phyloP scores from a whole-genome alignment of 1,139 yeast genomes.

The Diutina sp. region DNA sequence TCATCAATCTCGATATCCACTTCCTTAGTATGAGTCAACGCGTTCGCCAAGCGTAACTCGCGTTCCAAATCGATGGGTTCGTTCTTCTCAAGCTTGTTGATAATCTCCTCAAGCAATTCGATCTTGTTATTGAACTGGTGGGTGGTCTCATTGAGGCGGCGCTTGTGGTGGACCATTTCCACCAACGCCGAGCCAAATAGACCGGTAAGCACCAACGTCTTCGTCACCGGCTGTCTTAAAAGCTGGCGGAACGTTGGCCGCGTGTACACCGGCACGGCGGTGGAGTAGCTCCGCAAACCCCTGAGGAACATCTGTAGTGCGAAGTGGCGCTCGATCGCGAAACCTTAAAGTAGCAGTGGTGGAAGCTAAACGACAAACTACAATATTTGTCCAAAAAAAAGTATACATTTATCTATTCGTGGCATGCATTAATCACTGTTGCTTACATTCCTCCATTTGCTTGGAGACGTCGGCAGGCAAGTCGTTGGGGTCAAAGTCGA shows the following conservation, averaged over 20 bases:
- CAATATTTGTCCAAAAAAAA: neutral
- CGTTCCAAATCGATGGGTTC: conserved; percentile 23
- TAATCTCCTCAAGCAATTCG: conserved; percentile 19
- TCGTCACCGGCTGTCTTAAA: conserved; percentile 17
- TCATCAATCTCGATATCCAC: conserved; percentile 30
- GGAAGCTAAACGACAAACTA: neutral
- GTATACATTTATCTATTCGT: neutral
- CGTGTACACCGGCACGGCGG: neutral
- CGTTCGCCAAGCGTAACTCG: conserved; percentile 25
- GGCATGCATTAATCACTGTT: neutral
- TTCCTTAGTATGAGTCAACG: conserved; percentile 18
- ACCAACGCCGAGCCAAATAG: conserved; percentile 28
- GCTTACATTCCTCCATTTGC: conserved; percentile 7
- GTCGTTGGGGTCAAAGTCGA: conserved; percentile 7
- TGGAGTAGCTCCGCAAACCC: neutral
- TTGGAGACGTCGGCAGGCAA: conserved; percentile 8
- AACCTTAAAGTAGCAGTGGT: neutral
- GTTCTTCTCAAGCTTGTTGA: conserved; percentile 16
- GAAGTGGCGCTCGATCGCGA: neutral
- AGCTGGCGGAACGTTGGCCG: conserved; percentile 2
- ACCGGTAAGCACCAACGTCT: conserved; percentile 24
- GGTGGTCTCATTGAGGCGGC: conserved; percentile 20
- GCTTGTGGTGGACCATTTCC: conserved; percentile 23
- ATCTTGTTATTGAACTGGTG: conserved; percentile 7
- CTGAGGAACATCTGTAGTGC: neutral